These are phyloP conservation scores for Geoglossum cookeanum DNA, from an alignment of 2,329 filamentous ascomycete genomes.

Conservation along the genomic window DNA sequence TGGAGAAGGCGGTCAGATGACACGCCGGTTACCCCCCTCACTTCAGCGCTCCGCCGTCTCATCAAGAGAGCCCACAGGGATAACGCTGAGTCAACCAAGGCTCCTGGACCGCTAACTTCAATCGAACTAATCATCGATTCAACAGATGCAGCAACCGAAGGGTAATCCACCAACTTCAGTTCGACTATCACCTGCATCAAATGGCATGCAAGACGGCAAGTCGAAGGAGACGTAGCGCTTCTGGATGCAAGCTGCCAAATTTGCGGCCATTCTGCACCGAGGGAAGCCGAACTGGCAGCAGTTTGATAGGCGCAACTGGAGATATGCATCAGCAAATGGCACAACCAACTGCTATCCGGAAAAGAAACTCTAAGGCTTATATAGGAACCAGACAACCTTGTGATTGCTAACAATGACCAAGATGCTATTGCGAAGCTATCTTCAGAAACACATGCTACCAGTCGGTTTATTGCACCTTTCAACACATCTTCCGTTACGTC, in stretches of 20 bases:
- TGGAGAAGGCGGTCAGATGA: constrained; percentile 54
- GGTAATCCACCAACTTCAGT: constrained; percentile 45
- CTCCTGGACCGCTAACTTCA: constrained; percentile 62
- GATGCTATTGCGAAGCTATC: constrained; percentile 48
- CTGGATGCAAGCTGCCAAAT: constrained; percentile 58
- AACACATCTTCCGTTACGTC: constrained; percentile 33
- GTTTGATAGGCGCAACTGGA: constrained; percentile 3
- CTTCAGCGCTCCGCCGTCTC: constrained; percentile 43
- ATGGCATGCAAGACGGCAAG: constrained; percentile 59
- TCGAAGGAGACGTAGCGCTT: constrained; percentile 47
- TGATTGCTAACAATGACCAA: constrained; percentile 72
- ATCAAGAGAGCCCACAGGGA: constrained; percentile 53
- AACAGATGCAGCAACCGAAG: constrained; percentile 46
- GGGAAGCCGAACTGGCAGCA: background rate
- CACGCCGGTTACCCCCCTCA: constrained; percentile 46
- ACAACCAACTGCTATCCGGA: background rate
- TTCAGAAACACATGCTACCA: constrained; percentile 43
- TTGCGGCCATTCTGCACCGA: constrained; percentile 38
- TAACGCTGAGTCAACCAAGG: constrained; percentile 62
- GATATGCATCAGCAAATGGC: background rate
- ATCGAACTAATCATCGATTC: constrained; percentile 56
- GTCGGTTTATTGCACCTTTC: constrained; percentile 33
- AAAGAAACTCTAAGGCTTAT: too few relatives aligned
- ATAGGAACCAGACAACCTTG: constrained; percentile 34
- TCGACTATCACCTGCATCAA: constrained; percentile 51